phyloP scores from a whole-genome alignment of 176 grass and related monocot species.

The Neostapfia colusana region DNA sequence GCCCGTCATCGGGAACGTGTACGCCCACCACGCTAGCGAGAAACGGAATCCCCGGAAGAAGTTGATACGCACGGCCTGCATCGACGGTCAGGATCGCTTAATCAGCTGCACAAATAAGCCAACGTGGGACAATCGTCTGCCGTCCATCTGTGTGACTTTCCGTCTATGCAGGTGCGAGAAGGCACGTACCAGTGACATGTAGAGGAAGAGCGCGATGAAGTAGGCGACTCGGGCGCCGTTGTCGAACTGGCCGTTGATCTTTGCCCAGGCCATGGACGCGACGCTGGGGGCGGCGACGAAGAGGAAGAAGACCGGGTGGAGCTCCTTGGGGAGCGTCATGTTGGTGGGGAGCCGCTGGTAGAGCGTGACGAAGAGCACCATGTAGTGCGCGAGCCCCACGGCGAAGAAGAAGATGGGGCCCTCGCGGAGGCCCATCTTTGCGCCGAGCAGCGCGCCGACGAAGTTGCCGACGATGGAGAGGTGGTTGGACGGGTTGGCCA shows the following conservation, averaged over 20 bases:
- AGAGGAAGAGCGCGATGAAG: slow-evolving; percentile 93
- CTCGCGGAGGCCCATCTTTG: slow-evolving; percentile 73
- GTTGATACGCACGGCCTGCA: slow-evolving; percentile 86
- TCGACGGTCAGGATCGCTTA: background rate
- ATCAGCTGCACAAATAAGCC: too few species aligned
- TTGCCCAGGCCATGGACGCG: slow-evolving; percentile 89
- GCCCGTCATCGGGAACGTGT: slow-evolving; percentile 92
- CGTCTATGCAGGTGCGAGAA: background rate
- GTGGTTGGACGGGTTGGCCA: slow-evolving; percentile 90
- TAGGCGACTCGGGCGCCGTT: slow-evolving; percentile 66
- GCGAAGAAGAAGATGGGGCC: slow-evolving; percentile 90
- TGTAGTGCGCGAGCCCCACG: slow-evolving; percentile 85
- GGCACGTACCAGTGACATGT: slow-evolving; percentile 72
- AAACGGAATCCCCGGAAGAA: slow-evolving; percentile 91
- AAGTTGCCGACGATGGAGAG: slow-evolving; percentile 95
- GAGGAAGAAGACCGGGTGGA: slow-evolving; percentile 97
- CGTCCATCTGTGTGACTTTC: background rate
- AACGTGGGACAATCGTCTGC: background rate
- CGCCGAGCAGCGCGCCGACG: slow-evolving; percentile 77
- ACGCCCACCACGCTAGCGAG: slow-evolving; percentile 99
- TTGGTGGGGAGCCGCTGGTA: slow-evolving; percentile 95
- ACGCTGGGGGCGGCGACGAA: slow-evolving; percentile 88
- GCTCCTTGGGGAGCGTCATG: slow-evolving; percentile 82
- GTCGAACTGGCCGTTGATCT: slow-evolving; percentile 72
- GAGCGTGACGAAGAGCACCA: slow-evolving; percentile 94